These are phyloP conservation scores for Lentinula sp. DNA, from an alignment of 768 basidiomycete species.

Conservation along the genomic window DNA sequence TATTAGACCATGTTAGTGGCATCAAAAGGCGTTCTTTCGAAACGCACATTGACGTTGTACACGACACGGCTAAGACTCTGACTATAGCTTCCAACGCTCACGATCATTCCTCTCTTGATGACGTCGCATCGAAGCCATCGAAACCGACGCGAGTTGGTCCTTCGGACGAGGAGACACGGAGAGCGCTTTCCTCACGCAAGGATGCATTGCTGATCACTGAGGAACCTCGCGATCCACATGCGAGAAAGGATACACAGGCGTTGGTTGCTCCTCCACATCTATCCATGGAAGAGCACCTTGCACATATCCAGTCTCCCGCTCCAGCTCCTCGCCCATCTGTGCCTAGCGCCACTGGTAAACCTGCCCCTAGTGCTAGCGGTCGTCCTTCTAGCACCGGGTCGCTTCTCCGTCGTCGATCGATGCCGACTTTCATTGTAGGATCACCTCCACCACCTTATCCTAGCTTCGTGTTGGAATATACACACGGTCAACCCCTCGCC, in stretches of 20 bases:
- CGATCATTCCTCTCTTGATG: background rate
- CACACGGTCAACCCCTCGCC: background rate
- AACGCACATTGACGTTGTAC: too few relatives aligned
- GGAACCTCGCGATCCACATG: background rate
- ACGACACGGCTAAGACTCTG: background rate
- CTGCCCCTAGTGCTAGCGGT: background rate
- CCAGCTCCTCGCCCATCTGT: background rate
- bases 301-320: background rate
- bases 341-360: background rate
- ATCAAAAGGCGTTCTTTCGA: background rate
- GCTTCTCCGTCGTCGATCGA: constrained; percentile 57
- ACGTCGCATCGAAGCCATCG: background rate
- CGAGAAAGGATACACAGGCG: background rate
- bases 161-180: background rate
- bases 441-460: constrained; percentile 69
- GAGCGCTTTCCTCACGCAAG: background rate
- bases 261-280: background rate
- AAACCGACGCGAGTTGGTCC: background rate
- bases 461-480: constrained; percentile 25
- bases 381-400: constrained; percentile 22
- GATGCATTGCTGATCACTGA: background rate
- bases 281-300: background rate
- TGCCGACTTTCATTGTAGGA: constrained; percentile 59
- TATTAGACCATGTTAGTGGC: background rate
- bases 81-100: too few relatives aligned